Conservation (phyloP, 352 stramenopile genomes). For the Pythium aphanidermatum region DNA sequence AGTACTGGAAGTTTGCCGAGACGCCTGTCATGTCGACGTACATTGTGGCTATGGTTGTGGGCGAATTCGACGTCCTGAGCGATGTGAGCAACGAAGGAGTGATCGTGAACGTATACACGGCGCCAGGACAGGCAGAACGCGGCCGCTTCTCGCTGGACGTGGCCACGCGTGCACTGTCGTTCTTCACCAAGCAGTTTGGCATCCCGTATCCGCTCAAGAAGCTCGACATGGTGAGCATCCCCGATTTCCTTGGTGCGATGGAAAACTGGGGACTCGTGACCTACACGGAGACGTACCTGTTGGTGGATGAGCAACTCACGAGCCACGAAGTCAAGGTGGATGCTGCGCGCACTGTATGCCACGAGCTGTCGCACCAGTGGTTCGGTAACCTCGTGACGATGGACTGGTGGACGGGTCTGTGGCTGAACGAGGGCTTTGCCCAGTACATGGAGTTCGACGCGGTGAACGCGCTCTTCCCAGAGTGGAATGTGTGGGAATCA, state of each 20-base stretch:
- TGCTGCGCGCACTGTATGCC: conserved; percentile 93
- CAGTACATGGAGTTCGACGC: conserved; percentile 95
- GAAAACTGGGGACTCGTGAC: conserved; percentile 95
- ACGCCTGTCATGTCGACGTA: conserved; percentile 98
- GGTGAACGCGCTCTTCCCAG: conserved; percentile 89
- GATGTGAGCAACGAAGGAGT: conserved; percentile 87
- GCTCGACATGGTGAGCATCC: conserved; percentile 96
- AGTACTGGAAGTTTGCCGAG: conserved; percentile 86
- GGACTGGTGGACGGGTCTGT: conserved; percentile 94
- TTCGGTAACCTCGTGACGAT: conserved; percentile 99
- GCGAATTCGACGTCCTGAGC: conserved; percentile 95
- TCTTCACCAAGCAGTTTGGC: conserved; percentile 69
- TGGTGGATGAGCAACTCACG: conserved; percentile 71
- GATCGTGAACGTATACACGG: conserved; percentile 94
- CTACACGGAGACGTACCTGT: conserved; percentile 91
- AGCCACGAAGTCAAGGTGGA: conserved; percentile 51
- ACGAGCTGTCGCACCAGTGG: conserved; percentile 97
- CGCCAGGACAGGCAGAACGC: conserved; percentile 83
- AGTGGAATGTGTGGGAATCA: conserved; percentile 95
- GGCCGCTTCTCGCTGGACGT: conserved; percentile 90
- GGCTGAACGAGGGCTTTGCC: conserved; percentile 98
- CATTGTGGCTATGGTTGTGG: conserved; percentile 93
- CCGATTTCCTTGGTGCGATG: conserved; percentile 95
- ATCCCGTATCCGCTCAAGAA: conserved; percentile 97
- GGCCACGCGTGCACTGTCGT: conserved; percentile 51